Percentiles rank a stretch among this genome's conserved stretches.
Conservation (phyloP, 768 basidiomycete species). For the Cyathus striatus region DNA sequence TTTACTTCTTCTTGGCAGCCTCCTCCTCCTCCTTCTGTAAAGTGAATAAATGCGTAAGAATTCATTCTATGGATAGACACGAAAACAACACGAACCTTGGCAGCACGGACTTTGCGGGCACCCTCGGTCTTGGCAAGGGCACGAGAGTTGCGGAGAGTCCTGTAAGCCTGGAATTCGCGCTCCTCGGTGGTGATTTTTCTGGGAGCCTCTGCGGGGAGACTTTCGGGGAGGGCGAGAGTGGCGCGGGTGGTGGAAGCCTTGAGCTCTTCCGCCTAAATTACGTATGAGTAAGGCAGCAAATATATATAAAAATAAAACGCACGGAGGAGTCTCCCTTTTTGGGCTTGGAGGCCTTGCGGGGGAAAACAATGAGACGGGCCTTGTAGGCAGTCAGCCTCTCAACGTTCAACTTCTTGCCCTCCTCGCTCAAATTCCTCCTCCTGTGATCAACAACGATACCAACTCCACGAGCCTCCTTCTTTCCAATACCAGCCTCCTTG, state of each 20-base stretch:
- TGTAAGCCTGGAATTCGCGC: constrained; percentile 84
- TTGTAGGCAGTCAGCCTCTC: constrained; percentile 94
- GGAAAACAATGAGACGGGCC: constrained; percentile 91
- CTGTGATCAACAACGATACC: constrained; percentile 97
- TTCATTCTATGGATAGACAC: background rate
- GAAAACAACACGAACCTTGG: constrained; percentile 65
- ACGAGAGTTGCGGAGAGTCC: constrained; percentile 80
- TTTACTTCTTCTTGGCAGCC: constrained; percentile 86
- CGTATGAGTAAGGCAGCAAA: constrained; percentile 4
- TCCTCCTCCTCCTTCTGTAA: constrained; percentile 86
- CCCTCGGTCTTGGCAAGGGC: constrained; percentile 84
- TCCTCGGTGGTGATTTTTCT: constrained; percentile 92
- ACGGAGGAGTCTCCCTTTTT: constrained; percentile 95
- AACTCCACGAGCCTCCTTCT: constrained; percentile 88
- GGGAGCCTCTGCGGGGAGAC: constrained; percentile 72
- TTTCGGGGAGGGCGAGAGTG: constrained; percentile 60
- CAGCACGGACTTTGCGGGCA: constrained; percentile 77
- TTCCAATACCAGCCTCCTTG: constrained; percentile 92
- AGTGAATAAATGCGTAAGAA: constrained; percentile 10
- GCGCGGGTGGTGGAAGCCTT: constrained; percentile 69
- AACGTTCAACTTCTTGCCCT: constrained; percentile 93
- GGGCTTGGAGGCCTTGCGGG: constrained; percentile 89
- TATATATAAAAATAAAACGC: constrained; percentile 23
- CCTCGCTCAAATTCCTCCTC: constrained; percentile 93
- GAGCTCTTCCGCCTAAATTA: constrained; percentile 80